Evolutionary conservation across 306 rosid species (phyloP), one percentile per base, ranked within the genome.

Genomic region (Quercus suber): DNA sequence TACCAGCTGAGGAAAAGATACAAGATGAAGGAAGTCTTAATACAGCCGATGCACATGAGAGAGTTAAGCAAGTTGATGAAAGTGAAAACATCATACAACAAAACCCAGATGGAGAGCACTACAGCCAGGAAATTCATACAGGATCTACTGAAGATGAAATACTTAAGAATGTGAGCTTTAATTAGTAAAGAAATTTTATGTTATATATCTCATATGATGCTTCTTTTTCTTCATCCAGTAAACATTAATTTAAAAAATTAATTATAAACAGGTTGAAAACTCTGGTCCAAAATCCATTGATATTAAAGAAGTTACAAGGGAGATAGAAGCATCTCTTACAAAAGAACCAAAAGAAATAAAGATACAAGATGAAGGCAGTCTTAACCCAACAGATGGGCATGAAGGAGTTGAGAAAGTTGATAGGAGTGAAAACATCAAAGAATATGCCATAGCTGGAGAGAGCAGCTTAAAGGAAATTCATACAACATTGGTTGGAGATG

Each of bases 271-370:
- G 80, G 80, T 64, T 30, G 45, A 64, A 64, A 73, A 18, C 30
- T 51, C 73, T 45, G 21, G n/a, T 49, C 53, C 80, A 21, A 57
- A 64, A 76, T 33, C 67, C 52, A 64, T 19, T 11, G 73, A 76
- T 55, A 17, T 5, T 23, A 25, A 56, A 10, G 33, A 61, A 57
- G 71, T 57, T 43, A 35, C n/a, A 56, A 70, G 6, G 70, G 61
- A 56, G 69, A 35, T 25, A 25, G 20, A 56, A 25, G 51, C 31
- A 41, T 45, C 27, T 19, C 8, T 45, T 31, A 15, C 51, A 57
- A 68, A 70, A 55, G 60, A 45, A 78, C 60, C 71, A 25, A 10
- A 57, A 78, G 65, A 59, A 59, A 33, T 23, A 59, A 59, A 59
- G 18, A 59, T 59, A 10, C 65, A 59, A 23, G 65, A 11, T 1